These are phyloP conservation scores for Medicago ruthenica DNA, from an alignment of 306 rosid genomes.

Conservation along the genomic window DNA sequence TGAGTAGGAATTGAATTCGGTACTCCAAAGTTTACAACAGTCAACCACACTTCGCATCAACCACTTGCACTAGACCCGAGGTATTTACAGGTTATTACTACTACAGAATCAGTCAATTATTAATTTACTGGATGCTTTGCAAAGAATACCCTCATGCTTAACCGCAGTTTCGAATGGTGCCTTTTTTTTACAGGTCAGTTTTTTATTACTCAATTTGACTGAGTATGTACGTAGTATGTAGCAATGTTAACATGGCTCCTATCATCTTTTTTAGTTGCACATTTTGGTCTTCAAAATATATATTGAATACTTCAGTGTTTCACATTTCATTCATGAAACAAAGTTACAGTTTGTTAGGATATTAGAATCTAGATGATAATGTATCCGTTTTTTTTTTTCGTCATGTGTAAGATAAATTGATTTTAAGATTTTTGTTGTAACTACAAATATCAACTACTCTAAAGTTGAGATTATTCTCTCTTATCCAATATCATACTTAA, in stretches of 20 bases:
- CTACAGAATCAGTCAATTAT: constrained; percentile 57
- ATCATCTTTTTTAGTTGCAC: not conserved
- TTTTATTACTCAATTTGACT: constrained; percentile 18
- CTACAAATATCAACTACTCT: not conserved
- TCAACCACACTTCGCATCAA: not conserved
- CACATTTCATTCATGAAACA: constrained; percentile 9
- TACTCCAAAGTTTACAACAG: not conserved
- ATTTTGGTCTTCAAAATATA: constrained; percentile 18
- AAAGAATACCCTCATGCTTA: constrained; percentile 87
- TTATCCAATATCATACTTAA: too few relatives aligned
- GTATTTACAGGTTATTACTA: not conserved
- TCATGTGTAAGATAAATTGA: not conserved
- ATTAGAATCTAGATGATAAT: not conserved
- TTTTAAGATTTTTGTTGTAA: not conserved
- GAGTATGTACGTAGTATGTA: not conserved
- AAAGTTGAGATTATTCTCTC: not conserved
- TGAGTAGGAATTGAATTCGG: not conserved
- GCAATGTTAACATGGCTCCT: not conserved
- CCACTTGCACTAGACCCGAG: not conserved
- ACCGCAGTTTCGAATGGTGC: constrained; percentile 86
- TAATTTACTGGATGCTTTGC: constrained; percentile 75
- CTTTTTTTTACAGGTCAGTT: constrained; percentile 72
- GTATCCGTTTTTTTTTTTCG: not conserved
- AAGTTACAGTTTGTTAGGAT: not conserved
- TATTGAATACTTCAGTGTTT: not conserved